Conservation (phyloP, 441 rosid genomes). For the Theobroma grandiflorum region DNA sequence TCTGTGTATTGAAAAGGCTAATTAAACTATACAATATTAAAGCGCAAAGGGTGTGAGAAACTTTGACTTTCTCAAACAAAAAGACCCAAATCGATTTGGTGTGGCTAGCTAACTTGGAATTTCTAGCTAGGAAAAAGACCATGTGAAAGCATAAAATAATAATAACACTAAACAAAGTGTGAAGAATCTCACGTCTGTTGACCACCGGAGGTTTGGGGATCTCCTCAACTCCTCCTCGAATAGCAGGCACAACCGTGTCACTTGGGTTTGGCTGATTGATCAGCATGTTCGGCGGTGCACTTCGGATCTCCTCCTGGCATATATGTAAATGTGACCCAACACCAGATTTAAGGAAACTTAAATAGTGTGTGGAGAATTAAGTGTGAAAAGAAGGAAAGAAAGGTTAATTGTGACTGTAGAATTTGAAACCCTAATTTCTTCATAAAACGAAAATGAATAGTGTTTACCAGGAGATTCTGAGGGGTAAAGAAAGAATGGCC, state of each 20-base stretch:
- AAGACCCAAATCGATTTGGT: constrained; percentile 14
- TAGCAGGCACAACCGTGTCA: constrained; percentile 50
- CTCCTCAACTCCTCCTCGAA: constrained; percentile 55
- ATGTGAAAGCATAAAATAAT: neutral
- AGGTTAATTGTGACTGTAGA: neutral
- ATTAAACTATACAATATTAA: neutral
- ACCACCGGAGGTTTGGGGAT: constrained; percentile 67
- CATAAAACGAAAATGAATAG: neutral
- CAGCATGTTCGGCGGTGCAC: constrained; percentile 61
- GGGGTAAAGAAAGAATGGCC: constrained; percentile 72
- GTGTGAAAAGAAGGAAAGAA: neutral
- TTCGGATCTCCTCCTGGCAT: constrained; percentile 73
- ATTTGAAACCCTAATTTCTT: neutral
- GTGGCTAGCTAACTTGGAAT: neutral
- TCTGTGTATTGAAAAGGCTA: constrained; percentile 14
- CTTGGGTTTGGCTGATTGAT: constrained; percentile 66
- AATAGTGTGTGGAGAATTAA: neutral
- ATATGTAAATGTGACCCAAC: neutral
- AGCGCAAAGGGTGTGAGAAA: constrained; percentile 13
- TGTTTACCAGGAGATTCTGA: constrained; percentile 69
- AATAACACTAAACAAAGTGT: neutral
- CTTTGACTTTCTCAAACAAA: constrained; percentile 17
- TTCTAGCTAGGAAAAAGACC: neutral
- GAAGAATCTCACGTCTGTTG: constrained; percentile 74
- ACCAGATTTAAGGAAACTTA: neutral